A percentile compares a stretch with the other conserved stretches of the same genome.
Evolutionary conservation across 495 filamentous ascomycete genomes (phyloP).

Genomic region (Xylaria castorea): DNA sequence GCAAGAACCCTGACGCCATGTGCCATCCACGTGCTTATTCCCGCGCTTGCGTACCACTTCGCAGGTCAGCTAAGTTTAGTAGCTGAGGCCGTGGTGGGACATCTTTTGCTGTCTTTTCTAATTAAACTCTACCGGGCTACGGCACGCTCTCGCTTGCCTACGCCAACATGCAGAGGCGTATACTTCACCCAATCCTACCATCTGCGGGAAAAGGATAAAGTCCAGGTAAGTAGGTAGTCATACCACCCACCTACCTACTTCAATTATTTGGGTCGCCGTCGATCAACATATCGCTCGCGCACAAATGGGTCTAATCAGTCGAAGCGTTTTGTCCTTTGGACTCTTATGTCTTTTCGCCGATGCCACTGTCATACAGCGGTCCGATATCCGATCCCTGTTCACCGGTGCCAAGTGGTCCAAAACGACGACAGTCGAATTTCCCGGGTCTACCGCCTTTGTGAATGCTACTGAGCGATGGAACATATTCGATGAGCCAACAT

Average conservation of each 20-base stretch:
- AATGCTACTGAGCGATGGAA: background rate
- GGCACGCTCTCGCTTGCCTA: background rate
- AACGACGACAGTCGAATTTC: background rate
- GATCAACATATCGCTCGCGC: background rate
- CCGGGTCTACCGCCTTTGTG: background rate
- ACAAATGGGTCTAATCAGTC: background rate
- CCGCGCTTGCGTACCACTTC: background rate
- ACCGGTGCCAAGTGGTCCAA: background rate
- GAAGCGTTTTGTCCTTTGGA: background rate
- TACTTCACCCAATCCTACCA: background rate
- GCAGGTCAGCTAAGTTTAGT: background rate
- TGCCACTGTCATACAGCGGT: background rate
- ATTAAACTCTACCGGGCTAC: background rate
- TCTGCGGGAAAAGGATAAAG: background rate
- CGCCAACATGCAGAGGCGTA: background rate
- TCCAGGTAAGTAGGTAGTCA: background rate
- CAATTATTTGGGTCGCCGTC: background rate
- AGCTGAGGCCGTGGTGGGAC: background rate
- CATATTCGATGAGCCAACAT: background rate
- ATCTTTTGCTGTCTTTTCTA: background rate
- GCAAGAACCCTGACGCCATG: background rate
- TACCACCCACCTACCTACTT: background rate
- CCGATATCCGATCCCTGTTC: background rate
- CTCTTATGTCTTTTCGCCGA: background rate
- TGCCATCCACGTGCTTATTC: background rate